Evolutionary conservation across 257 asterid species (phyloP).

Genomic region (Primulina tabacum): DNA sequence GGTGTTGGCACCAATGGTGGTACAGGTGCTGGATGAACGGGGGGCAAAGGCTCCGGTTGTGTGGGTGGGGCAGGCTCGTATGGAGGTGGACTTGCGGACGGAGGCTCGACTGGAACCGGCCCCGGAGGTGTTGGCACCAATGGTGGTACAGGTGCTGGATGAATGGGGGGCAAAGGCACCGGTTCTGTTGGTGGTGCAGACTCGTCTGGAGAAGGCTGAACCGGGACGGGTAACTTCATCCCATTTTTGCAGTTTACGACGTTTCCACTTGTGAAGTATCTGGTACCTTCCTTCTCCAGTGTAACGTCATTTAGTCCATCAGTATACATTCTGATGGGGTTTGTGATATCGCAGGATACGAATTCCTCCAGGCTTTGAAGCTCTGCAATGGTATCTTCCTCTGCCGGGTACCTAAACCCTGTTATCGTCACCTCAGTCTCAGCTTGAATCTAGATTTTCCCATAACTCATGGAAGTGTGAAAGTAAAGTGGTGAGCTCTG

Average conservation of each 20-base stretch:
- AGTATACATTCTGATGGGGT: slow-evolving; percentile 60
- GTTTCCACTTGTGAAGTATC: slow-evolving; percentile 62
- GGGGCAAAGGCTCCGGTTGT: background rate
- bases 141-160: background rate
- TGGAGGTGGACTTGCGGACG: background rate
- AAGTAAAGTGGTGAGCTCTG: background rate
- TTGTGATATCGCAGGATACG: slow-evolving; percentile 45
- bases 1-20: background rate
- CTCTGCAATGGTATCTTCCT: slow-evolving; percentile 50
- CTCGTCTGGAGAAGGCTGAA: slow-evolving; percentile 23
- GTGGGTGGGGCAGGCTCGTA: slow-evolving; percentile 2
- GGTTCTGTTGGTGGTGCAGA: background rate
- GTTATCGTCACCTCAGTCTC: background rate
- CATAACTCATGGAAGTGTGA: too few relatives aligned
- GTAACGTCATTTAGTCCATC: slow-evolving; percentile 34
- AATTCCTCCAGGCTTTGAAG: slow-evolving; percentile 49
- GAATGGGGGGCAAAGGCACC: background rate
- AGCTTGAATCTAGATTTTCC: background rate
- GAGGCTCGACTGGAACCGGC: background rate
- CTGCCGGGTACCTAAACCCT: slow-evolving; percentile 52
- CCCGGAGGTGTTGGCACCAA: background rate
- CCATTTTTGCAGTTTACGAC: slow-evolving; percentile 56
- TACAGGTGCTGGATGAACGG: background rate
- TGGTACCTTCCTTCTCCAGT: slow-evolving; percentile 51
- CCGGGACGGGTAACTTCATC: slow-evolving; percentile 52